Percentiles rank a stretch among this genome's conserved stretches.
These are phyloP conservation scores for Coemansia sp. DNA, from an alignment of 192 early-diverging fungal species.

Conservation along the genomic window DNA sequence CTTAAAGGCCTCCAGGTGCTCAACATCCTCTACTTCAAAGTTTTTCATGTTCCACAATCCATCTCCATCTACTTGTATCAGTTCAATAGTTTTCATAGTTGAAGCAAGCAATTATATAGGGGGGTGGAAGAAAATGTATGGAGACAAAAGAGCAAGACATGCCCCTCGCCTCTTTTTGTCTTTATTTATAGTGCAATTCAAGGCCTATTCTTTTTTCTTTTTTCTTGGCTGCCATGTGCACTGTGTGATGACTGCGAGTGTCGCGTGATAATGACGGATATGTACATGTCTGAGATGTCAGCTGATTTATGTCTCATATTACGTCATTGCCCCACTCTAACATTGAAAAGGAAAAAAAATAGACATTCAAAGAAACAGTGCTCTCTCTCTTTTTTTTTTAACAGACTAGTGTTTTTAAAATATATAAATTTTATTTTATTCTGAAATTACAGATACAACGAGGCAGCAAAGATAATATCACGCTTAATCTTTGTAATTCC, in stretches of 20 bases:
- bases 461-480: constrained; percentile 96
- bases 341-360: too few species aligned
- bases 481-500: constrained; percentile 92
- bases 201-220: constrained; percentile 18
- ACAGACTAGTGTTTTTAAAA: too few species aligned
- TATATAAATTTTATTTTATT: neutral
- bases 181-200: neutral
- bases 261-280: too few species aligned
- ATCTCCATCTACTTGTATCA: neutral
- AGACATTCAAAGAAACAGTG: too few species aligned
- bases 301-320: too few species aligned
- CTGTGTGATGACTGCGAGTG: constrained; percentile 37
- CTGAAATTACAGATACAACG: constrained; percentile 78
- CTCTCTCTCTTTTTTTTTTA: too few species aligned
- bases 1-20: neutral
- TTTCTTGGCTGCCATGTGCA: constrained; percentile 26
- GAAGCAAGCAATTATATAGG: neutral
- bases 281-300: too few species aligned
- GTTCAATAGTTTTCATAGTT: neutral
- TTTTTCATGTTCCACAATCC: neutral
- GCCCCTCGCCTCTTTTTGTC: neutral
- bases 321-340: too few species aligned
- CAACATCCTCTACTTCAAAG: neutral
- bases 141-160: neutral
- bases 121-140: neutral